Percentiles rank a stretch among this genome's conserved stretches.
Evolutionary conservation across 805 yeast genomes (phyloP).

Genomic region (Ogataea populi-albae): DNA sequence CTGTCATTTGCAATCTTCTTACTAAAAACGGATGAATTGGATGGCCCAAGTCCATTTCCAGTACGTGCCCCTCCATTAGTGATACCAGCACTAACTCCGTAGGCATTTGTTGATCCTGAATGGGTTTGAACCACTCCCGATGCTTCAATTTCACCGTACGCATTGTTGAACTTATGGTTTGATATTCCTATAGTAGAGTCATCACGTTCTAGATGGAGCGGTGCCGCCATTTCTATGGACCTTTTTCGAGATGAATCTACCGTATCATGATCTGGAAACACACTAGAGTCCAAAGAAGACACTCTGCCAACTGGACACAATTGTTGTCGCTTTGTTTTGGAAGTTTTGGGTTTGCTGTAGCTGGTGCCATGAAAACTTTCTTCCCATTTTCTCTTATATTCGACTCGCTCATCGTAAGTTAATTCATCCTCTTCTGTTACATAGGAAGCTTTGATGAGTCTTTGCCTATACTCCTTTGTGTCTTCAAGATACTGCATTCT

Average conservation of each 20-base stretch:
- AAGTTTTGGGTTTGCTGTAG: conserved; percentile 1
- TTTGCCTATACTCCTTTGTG: conserved; percentile 31
- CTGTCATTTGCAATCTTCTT: conserved; percentile 43
- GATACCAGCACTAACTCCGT: conserved; percentile 11
- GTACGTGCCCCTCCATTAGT: conserved; percentile 2
- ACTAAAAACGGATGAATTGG: conserved; percentile 54
- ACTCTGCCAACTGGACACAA: conserved; percentile 2
- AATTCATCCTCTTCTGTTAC: conserved; percentile 10
- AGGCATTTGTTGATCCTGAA: conserved; percentile 32
- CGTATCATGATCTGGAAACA: not conserved
- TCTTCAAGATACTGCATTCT: conserved; percentile 31
- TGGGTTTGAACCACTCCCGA: conserved; percentile 48
- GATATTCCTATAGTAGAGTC: conserved; percentile 22
- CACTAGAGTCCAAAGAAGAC: not conserved
- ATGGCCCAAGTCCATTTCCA: conserved; percentile 58
- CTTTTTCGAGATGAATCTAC: conserved; percentile 1
- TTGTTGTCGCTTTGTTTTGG: conserved; percentile 10
- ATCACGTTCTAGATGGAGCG: conserved; percentile 24
- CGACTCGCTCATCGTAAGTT: conserved; percentile 24
- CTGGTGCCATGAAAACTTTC: conserved; percentile 10
- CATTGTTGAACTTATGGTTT: conserved; percentile 27
- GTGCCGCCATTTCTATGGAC: conserved; percentile 22
- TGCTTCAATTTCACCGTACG: conserved; percentile 57
- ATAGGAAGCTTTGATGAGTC: conserved; percentile 28
- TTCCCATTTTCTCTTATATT: conserved; percentile 23